Conservation (phyloP, 106 monocot species). For the Alisma plantagoaquatica region DNA sequence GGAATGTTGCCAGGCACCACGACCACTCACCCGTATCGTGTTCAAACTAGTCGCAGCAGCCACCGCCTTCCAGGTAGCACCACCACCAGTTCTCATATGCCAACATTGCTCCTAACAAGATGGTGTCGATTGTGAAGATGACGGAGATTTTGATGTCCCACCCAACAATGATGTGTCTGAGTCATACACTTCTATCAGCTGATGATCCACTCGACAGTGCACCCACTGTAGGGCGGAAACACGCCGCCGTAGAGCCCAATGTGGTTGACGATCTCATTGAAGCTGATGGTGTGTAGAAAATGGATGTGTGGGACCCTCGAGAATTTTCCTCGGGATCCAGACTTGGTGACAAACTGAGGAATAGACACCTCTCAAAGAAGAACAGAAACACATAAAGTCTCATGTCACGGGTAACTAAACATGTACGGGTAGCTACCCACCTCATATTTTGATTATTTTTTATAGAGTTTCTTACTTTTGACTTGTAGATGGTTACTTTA, state of each 20-base stretch:
- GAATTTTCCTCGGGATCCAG: no score
- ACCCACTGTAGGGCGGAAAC: slow-evolving; percentile 26
- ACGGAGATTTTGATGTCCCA: slow-evolving; percentile 49
- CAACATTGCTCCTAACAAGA: slow-evolving; percentile 11
- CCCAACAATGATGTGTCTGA: slow-evolving; percentile 47
- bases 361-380: no score
- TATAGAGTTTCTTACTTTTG: no score
- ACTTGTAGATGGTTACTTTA: no score
- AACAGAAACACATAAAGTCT: no score
- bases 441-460: no score
- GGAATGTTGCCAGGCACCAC: slow-evolving; percentile 77
- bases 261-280: slow-evolving; percentile 56
- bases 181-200: slow-evolving; percentile 4
- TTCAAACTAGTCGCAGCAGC: slow-evolving; percentile 26
- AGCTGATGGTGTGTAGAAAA: slow-evolving; percentile 49
- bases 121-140: slow-evolving; percentile 12
- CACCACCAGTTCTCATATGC: slow-evolving; percentile 45
- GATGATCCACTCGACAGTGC: neutral
- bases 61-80: slow-evolving; percentile 24
- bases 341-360: no score
- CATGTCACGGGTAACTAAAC: no score
- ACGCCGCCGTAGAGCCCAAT: slow-evolving; percentile 62
- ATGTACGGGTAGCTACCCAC: no score
- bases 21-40: slow-evolving; percentile 52
- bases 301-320: slow-evolving; percentile 67